Evolutionary conservation across 1,284 basidiomycete species (phyloP), one percentile per base, ranked within the genome.

Genomic region (Ustanciosporium gigantosporum): DNA sequence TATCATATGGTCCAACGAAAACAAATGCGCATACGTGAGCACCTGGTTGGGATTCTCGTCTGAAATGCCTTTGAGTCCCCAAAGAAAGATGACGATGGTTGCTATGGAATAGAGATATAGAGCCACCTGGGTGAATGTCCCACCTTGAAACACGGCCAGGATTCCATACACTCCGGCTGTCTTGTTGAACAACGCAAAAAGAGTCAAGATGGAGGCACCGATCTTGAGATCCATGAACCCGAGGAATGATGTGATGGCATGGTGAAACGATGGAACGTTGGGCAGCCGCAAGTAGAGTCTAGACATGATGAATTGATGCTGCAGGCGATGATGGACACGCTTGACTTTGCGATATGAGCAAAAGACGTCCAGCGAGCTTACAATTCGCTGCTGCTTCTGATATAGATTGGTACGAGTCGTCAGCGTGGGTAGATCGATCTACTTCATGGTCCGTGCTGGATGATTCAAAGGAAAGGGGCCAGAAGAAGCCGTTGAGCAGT

Each of bases 151-250:
- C 59, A 94, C 84, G 14, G 92, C 91, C 41, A 98, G 87, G 61
- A 99, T 85, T 43, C 94, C 94, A 78, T 96, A 99, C 15, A 97
- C 85, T 47, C 94, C 94, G 14, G 94, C 94, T 43, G 93, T 93
- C 81, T 99, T 99, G 84, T 99, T 97, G 68, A 99, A 84, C 42
- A 95, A 82, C 2, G 73, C 73, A 35, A 77, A 77, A 1, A 77
- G 56, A 2, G 74, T 74, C 22, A 77, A 40, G 36, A 77, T 71
- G 38, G 70, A 67, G n/a, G 60, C 58, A 16, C 75, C 75, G 24
- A 73, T 48, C 60, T 76, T 76, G 55, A 77, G 70, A 31, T 77
- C 74, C 52, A 77, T 62, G 25, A 77, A 64, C 2, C 70, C 68
- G 16, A 74, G 45, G 43, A 77, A 77, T 13, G 75, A 75, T 4